phyloP scores from a whole-genome alignment of 2,329 filamentous ascomycete genomes.

The Talaromyces sp. region DNA sequence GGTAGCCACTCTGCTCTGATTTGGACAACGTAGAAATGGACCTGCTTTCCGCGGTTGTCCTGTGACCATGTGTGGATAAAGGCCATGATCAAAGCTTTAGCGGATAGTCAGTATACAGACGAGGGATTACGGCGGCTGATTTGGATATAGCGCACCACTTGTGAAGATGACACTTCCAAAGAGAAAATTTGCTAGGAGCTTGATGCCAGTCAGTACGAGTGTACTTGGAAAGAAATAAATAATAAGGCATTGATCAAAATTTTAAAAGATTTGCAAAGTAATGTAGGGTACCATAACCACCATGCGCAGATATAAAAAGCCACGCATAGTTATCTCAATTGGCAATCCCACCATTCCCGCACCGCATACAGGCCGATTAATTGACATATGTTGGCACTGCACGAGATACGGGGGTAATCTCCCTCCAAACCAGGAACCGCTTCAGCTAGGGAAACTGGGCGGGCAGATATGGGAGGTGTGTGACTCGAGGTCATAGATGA shows the following conservation, averaged over 20 bases:
- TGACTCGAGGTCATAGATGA: not conserved
- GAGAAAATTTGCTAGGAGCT: constrained; percentile 38
- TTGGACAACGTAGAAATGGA: constrained; percentile 74
- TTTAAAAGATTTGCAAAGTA: constrained; percentile 16
- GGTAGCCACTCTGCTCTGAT: constrained; percentile 80
- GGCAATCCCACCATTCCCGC: constrained; percentile 71
- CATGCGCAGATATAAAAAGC: constrained; percentile 51
- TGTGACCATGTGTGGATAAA: constrained; percentile 80
- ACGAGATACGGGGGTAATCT: constrained; percentile 66
- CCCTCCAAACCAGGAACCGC: constrained; percentile 80
- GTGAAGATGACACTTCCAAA: constrained; percentile 31
- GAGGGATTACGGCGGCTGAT: not conserved
- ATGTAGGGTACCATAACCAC: constrained; percentile 65
- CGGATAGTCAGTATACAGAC: not conserved
- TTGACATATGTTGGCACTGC: constrained; percentile 56
- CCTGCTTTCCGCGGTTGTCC: constrained; percentile 71
- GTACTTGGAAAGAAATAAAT: constrained; percentile 3
- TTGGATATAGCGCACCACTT: constrained; percentile 9
- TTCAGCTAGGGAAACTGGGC: constrained; percentile 69
- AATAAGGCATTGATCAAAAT: constrained; percentile 5
- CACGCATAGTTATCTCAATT: constrained; percentile 56
- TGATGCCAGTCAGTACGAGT: constrained; percentile 24
- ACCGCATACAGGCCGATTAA: constrained; percentile 56
- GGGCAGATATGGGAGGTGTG: constrained; percentile 69
- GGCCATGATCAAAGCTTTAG: constrained; percentile 64